These are phyloP conservation scores for Wallacemonas rigidus DNA, from an alignment of 208 protist species.

Conservation along the genomic window DNA sequence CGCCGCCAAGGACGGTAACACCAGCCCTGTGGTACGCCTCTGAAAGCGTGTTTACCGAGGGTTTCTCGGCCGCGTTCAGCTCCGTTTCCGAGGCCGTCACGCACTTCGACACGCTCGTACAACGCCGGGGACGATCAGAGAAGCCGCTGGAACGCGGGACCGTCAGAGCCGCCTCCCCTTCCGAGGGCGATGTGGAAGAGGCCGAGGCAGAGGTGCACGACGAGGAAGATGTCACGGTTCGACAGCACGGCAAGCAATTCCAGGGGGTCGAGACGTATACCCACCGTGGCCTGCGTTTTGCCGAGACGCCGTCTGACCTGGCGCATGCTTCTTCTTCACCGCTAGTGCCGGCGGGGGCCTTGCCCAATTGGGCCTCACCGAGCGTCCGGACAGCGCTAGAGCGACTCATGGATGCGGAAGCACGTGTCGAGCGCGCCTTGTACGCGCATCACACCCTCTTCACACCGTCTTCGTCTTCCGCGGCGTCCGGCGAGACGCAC, in stretches of 20 bases:
- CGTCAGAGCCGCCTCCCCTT: background rate
- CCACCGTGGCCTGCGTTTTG: conserved; percentile 7
- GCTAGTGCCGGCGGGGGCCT: background rate
- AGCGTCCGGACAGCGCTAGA: background rate
- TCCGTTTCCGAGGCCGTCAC: background rate
- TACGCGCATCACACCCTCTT: background rate
- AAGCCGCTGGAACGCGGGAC: background rate
- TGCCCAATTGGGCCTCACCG: background rate
- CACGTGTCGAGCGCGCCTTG: background rate
- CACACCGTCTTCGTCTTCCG: background rate
- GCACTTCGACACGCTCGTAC: background rate
- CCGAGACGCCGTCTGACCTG: background rate
- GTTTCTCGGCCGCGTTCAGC: background rate
- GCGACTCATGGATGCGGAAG: background rate
- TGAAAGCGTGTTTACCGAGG: background rate
- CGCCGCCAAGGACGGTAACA: background rate
- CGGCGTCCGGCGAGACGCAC: background rate
- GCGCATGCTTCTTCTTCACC: background rate
- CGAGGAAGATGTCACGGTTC: background rate
- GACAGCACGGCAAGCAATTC: conserved; percentile 10
- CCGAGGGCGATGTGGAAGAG: background rate
- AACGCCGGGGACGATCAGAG: background rate
- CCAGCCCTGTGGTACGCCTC: background rate
- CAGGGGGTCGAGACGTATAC: conserved; percentile 1
- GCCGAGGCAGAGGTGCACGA: background rate